phyloP scores from a whole-genome alignment of 176 grass and related monocot species.

The Ensete glaucum region DNA sequence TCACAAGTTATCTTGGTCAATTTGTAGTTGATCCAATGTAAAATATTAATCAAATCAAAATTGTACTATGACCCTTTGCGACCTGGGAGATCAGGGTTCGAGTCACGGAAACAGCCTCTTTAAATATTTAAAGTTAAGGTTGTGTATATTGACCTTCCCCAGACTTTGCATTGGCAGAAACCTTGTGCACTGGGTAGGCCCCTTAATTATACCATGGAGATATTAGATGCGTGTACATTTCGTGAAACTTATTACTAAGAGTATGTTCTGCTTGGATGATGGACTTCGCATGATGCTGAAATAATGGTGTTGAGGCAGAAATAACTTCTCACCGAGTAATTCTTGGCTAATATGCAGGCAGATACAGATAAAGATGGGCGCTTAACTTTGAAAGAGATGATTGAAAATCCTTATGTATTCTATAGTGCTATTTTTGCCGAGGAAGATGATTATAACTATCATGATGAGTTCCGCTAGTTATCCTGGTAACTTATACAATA shows the following conservation, averaged over 20 bases:
- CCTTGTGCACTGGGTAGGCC: too few species aligned
- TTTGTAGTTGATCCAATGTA: too few species aligned
- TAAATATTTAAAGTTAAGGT: too few species aligned
- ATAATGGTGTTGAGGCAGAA: background rate
- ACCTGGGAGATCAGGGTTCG: too few species aligned
- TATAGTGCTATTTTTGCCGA: conserved; percentile 65
- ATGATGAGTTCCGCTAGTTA: conserved; percentile 81
- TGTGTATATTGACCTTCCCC: too few species aligned
- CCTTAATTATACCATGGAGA: too few species aligned
- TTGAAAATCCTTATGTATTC: conserved; percentile 85
- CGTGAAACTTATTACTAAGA: background rate
- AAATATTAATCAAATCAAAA: too few species aligned
- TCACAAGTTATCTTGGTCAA: too few species aligned
- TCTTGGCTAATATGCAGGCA: conserved; percentile 33
- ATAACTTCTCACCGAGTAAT: background rate
- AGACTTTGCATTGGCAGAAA: too few species aligned
- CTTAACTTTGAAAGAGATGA: conserved; percentile 80
- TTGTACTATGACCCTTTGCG: too few species aligned
- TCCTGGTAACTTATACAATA: conserved; percentile 9
- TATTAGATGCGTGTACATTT: background rate
- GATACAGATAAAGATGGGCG: conserved; percentile 77
- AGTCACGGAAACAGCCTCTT: too few species aligned
- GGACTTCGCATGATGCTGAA: background rate
- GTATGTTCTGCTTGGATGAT: background rate
- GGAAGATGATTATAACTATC: conserved; percentile 60